phyloP scores from a whole-genome alignment of 148 eudicot species.

The Rhododendron griersonianum region DNA sequence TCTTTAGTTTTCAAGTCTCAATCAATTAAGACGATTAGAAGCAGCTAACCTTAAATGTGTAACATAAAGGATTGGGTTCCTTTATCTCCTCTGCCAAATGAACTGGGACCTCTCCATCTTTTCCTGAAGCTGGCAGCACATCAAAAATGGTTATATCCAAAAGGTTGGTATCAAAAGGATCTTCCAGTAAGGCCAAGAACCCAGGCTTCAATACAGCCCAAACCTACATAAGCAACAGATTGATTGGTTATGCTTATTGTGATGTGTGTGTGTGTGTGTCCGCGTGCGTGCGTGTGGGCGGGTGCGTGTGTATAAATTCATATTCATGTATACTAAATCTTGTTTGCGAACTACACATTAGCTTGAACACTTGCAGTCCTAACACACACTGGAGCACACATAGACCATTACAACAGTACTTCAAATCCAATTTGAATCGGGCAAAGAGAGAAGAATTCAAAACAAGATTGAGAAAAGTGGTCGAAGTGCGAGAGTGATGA shows the following conservation, averaged over 20 bases:
- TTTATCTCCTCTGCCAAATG: constrained; percentile 80
- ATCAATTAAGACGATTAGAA: background rate
- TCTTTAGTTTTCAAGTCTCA: background rate
- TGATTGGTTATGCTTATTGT: background rate
- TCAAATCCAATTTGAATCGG: background rate
- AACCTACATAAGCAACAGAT: constrained; percentile 43
- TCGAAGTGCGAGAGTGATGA: background rate
- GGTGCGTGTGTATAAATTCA: background rate
- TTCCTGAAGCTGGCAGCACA: constrained; percentile 71
- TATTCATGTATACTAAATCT: background rate
- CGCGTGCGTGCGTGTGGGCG: background rate
- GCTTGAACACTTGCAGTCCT: background rate
- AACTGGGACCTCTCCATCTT: constrained; percentile 61
- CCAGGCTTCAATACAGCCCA: constrained; percentile 99
- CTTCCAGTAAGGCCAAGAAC: constrained; percentile 89
- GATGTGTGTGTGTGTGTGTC: background rate
- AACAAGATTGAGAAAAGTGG: background rate
- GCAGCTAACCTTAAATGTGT: constrained; percentile 74
- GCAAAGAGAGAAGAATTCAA: background rate
- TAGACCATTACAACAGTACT: background rate
- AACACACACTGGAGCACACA: background rate
- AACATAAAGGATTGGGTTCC: constrained; percentile 80
- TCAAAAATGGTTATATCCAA: constrained; percentile 86
- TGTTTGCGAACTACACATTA: background rate
- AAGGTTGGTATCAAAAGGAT: constrained; percentile 71